Base-by-base conservation (phyloP, 2,329 filamentous ascomycete genomes). In the Ceratocystis lukuohia region DNA sequence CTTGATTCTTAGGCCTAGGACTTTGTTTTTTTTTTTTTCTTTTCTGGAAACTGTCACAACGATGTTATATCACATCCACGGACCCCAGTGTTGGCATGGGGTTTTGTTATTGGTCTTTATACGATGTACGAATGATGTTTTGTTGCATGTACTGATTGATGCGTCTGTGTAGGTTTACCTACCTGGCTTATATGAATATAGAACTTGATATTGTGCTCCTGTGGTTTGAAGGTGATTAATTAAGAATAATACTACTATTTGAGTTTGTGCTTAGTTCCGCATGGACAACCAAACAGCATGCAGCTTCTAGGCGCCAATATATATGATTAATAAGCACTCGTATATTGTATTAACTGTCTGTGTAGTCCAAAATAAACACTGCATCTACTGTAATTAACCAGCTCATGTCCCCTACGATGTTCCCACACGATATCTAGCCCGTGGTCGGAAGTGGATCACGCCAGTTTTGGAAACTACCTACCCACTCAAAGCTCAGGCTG, bases 361-460 rank as follows among this genome's bases (percentile, higher is more conserved):
- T 41, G 3, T 41, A 41, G 37, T 41, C 37, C 1, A 41, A 37
- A 41, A 41, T 41, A 41, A 12, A 41, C 37, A 3, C 37, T 41
- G 4, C 8, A 41, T 12, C 37, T 41, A 4, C 37, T 41, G 37
- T 12, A 37, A 37, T 10, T 37, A 37, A 37, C 33, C 33, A 37
- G 3, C 33, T 37, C 8, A 37, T 37, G 37, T 41, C 37, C 37
- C 8, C 12, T 33, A 37, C 56, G 15, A 59, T 59, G 8, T 53
- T 53, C 15, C 28, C 25, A 20, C n/a, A n/a, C 25, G 28, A 20
- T 37, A 25, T 37, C 22, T 7, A 30, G 56, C 28, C 56, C 17
- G 30, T 53, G 17, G 56, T 59, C 28, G 56, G 30, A 59, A 59
- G 56, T 59, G 56, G 56, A 59, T 59, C 56, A 20, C 56, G 56